Evolutionary conservation across 2,329 filamentous ascomycete genomes (phyloP).

Genomic region (Alternaria arbusti): DNA sequence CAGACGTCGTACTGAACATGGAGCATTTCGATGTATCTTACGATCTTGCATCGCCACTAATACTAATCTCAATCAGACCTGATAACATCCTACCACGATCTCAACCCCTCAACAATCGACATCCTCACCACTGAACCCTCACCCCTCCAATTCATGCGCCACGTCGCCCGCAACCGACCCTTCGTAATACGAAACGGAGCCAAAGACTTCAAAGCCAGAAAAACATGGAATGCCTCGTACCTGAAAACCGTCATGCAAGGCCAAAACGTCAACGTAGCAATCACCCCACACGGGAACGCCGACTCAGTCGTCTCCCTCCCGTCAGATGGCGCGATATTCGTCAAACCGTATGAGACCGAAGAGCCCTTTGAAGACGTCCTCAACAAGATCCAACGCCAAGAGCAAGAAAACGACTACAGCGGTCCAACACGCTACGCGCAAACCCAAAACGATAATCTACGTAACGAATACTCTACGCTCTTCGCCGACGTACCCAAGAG

Average conservation of each 20-base stretch:
- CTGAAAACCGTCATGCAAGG: conserved; percentile 62
- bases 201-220: conserved; percentile 66
- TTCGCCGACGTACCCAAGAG: conserved; percentile 67
- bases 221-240: conserved; percentile 67
- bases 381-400: conserved; percentile 65
- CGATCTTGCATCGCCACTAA: too few species aligned
- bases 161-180: conserved; percentile 74
- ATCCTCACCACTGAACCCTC: conserved; percentile 70
- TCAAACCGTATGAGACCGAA: conserved; percentile 73
- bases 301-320: conserved; percentile 68
- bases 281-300: conserved; percentile 74
- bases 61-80: conserved; percentile 48
- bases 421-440: conserved; percentile 66
- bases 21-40: too few species aligned
- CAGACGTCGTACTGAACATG: too few species aligned
- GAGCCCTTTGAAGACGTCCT: conserved; percentile 70
- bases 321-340: conserved; percentile 60
- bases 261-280: conserved; percentile 72
- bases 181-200: conserved; percentile 74
- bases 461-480: conserved; percentile 71
- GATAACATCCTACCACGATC: conserved; percentile 73
- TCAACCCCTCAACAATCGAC: conserved; percentile 68
- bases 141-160: conserved; percentile 80
- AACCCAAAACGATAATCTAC: conserved; percentile 84
- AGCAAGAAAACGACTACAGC: conserved; percentile 33